Evolutionary conservation across 208 protist genomes (phyloP).

Genomic region (Acanthamoeba castellanii): DNA sequence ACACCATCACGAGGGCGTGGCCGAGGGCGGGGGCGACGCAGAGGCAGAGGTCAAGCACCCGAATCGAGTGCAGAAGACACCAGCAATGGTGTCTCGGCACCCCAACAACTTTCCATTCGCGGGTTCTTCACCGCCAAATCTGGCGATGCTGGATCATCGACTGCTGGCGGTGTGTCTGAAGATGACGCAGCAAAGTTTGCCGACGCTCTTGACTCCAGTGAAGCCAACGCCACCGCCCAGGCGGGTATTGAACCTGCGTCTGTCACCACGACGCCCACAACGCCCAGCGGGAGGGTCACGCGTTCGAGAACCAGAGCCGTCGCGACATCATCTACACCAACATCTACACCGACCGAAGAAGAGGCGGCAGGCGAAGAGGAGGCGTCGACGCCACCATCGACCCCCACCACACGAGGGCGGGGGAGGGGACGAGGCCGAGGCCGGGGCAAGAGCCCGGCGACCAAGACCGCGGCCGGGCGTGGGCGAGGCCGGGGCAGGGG

Average conservation of each 20-base stretch:
- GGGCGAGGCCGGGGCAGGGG: conserved; percentile 4
- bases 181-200: background rate
- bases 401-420: background rate
- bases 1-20: background rate
- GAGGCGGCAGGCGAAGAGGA: background rate
- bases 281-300: background rate
- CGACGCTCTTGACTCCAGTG: background rate
- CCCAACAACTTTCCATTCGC: background rate
- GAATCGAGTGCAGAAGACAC: background rate
- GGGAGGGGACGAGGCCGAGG: background rate
- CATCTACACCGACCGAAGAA: background rate
- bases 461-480: background rate
- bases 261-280: background rate
- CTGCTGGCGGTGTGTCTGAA: background rate
- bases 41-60: background rate
- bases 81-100: background rate
- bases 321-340: background rate
- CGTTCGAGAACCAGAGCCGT: background rate
- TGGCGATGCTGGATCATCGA: background rate
- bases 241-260: conserved; percentile 18
- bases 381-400: background rate
- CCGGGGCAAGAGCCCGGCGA: background rate
- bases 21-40: conserved; percentile 1
- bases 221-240: background rate
- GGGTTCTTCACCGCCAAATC: background rate